Evolutionary conservation across 164 flowering plant genomes (phyloP).

Genomic region (Brasenia schreberi): DNA sequence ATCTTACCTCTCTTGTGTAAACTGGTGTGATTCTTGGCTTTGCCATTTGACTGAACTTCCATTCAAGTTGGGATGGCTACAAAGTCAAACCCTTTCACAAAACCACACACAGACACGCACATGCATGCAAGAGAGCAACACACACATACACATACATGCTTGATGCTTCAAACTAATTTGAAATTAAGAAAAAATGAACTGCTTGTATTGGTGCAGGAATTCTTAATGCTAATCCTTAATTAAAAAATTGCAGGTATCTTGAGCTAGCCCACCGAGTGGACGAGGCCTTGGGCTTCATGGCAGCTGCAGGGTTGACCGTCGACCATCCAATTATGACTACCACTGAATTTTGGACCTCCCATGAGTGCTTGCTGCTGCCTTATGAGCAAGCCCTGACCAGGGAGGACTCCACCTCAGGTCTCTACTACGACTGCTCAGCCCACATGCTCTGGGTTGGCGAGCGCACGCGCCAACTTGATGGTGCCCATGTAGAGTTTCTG

Average conservation of each 20-base stretch:
- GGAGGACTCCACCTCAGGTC: constrained; percentile 82
- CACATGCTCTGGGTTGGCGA: constrained; percentile 95
- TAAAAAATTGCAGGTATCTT: constrained; percentile 38
- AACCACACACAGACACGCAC: too few relatives aligned
- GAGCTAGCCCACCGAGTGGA: constrained; percentile 86
- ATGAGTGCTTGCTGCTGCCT: constrained; percentile 83
- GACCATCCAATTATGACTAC: constrained; percentile 85
- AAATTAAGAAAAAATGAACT: too few relatives aligned
- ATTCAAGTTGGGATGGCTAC: too few relatives aligned
- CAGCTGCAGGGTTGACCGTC: constrained; percentile 77
- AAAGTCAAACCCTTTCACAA: too few relatives aligned
- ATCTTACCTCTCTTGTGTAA: too few relatives aligned
- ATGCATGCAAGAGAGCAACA: too few relatives aligned
- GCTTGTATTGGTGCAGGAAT: background rate
- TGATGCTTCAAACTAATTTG: too few relatives aligned
- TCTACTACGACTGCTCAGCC: constrained; percentile 87
- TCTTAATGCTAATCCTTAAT: background rate
- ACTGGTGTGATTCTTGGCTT: too few relatives aligned
- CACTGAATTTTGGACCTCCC: constrained; percentile 94
- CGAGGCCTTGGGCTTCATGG: constrained; percentile 94
- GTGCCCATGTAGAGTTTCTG: constrained; percentile 88
- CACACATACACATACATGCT: too few relatives aligned
- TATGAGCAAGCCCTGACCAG: constrained; percentile 85
- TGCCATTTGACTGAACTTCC: too few relatives aligned
- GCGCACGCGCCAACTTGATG: constrained; percentile 85